Evolutionary conservation across 805 yeast species (phyloP).

Genomic region (Cephaloascus fragrans): DNA sequence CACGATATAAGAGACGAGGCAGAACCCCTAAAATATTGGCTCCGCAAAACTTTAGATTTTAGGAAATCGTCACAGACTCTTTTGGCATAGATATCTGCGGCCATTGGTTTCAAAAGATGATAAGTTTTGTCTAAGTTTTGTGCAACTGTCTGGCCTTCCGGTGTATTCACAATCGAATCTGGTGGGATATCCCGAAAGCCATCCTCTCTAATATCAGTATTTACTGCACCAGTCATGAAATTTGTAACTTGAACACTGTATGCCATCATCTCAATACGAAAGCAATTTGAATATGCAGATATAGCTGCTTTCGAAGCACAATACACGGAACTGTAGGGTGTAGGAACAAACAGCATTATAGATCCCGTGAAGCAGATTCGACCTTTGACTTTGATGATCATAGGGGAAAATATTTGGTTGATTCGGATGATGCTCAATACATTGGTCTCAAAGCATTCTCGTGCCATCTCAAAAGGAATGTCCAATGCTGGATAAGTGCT

Average conservation of each 20-base stretch:
- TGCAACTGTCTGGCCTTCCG: neutral
- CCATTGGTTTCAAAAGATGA: neutral
- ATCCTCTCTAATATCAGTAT: slow-evolving; percentile 8
- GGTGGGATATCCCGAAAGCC: neutral
- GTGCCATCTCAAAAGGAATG: slow-evolving; percentile 22
- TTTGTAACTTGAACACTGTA: slow-evolving; percentile 28
- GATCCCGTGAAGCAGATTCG: slow-evolving; percentile 27
- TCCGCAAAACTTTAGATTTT: neutral
- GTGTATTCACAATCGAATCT: neutral
- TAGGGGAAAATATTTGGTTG: slow-evolving; percentile 19
- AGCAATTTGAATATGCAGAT: slow-evolving; percentile 19
- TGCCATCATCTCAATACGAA: slow-evolving; percentile 23
- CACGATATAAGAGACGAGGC: neutral
- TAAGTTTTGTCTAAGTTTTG: too few relatives aligned
- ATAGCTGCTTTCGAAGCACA: slow-evolving; percentile 29
- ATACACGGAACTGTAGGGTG: slow-evolving; percentile 23
- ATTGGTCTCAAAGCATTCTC: slow-evolving; percentile 25
- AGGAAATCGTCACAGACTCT: neutral
- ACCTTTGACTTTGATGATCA: slow-evolving; percentile 21
- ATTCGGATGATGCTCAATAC: slow-evolving; percentile 27
- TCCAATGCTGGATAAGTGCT: slow-evolving; percentile 31
- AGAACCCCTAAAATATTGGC: neutral
- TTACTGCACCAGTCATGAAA: slow-evolving; percentile 29
- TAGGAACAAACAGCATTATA: slow-evolving; percentile 17
- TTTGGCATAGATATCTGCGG: neutral